Evolutionary conservation across 2,329 filamentous ascomycete species (phyloP).

Genomic region (Gaeumannomyces tritici): DNA sequence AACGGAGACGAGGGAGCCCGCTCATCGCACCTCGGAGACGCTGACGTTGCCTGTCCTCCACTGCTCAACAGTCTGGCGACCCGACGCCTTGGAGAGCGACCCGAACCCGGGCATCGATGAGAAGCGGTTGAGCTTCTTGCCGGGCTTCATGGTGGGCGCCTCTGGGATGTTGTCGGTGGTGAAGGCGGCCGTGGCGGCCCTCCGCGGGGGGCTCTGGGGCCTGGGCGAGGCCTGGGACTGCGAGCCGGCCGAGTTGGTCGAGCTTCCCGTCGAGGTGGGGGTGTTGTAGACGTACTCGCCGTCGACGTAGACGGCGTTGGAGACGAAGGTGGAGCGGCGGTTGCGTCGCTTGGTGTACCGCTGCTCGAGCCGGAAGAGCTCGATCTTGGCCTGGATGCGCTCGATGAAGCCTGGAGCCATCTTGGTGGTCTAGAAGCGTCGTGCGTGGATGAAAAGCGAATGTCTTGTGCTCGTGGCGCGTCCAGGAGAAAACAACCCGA

Average conservation of each 20-base stretch:
- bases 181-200: constrained; percentile 14
- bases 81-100: constrained; percentile 24
- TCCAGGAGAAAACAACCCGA: not conserved
- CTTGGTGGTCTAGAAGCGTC: not conserved
- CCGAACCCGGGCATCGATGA: constrained; percentile 48
- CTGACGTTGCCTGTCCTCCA: constrained; percentile 24
- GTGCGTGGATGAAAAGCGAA: not conserved
- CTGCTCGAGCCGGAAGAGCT: constrained; percentile 92
- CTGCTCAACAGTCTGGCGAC: constrained; percentile 20
- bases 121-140: constrained; percentile 43
- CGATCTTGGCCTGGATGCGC: constrained; percentile 59
- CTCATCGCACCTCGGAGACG: constrained; percentile 11
- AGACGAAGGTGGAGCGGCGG: constrained; percentile 80
- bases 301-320: constrained; percentile 85
- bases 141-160: constrained; percentile 20
- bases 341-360: constrained; percentile 83
- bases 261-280: constrained; percentile 48
- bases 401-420: constrained; percentile 38
- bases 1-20: not conserved
- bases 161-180: constrained; percentile 7
- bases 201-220: constrained; percentile 19
- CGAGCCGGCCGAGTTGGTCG: constrained; percentile 28
- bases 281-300: constrained; percentile 86
- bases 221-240: constrained; percentile 21
- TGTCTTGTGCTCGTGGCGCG: not conserved